Evolutionary conservation across 805 yeast species (phyloP).

Genomic region (Peterozyma toletana): DNA sequence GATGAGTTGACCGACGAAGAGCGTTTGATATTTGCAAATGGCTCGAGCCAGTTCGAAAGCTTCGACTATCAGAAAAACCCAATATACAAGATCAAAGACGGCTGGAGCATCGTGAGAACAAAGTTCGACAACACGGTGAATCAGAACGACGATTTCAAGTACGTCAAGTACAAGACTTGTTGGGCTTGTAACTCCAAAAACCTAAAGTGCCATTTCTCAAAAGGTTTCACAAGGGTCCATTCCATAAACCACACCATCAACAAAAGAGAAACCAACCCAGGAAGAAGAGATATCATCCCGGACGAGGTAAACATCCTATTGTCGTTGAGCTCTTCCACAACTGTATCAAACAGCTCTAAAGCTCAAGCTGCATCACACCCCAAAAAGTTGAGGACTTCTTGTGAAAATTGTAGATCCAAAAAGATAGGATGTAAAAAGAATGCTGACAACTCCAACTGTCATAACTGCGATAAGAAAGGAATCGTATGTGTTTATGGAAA

Average conservation of each 20-base stretch:
- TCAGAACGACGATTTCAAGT: background rate
- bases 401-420: slow-evolving; percentile 23
- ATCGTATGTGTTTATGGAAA: slow-evolving; percentile 15
- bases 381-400: slow-evolving; percentile 20
- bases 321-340: background rate
- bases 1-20: slow-evolving; percentile 1
- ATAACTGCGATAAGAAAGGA: slow-evolving; percentile 21
- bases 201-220: slow-evolving; percentile 46
- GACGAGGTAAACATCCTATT: no score
- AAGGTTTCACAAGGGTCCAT: slow-evolving; percentile 51
- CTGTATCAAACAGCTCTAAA: slow-evolving; percentile 2
- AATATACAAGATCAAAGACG: background rate
- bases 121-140: slow-evolving; percentile 4
- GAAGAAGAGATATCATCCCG: background rate
- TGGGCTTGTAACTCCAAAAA: slow-evolving; percentile 43
- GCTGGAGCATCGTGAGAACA: slow-evolving; percentile 6
- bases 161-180: slow-evolving; percentile 46
- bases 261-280: background rate
- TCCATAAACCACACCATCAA: background rate
- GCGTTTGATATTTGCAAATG: background rate
- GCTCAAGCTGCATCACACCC: background rate
- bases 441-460: slow-evolving; percentile 14
- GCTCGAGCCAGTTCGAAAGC: background rate
- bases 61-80: slow-evolving; percentile 5
- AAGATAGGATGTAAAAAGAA: slow-evolving; percentile 27